Conservation (phyloP, 1,284 basidiomycete species). For the Sanguinoderma infundibulare region DNA sequence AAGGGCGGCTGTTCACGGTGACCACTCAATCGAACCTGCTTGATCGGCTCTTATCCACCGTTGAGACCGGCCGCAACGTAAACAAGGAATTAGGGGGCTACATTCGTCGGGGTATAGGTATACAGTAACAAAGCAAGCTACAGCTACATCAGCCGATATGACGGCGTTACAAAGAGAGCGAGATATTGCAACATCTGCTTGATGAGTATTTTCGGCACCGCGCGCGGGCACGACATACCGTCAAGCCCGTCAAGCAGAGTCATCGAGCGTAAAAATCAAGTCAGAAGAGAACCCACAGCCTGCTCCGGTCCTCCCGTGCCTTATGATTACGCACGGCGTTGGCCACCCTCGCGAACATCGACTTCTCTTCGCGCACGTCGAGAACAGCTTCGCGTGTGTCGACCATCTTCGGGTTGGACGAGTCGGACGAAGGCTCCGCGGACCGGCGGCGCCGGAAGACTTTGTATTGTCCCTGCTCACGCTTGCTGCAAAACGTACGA, state of each 20-base stretch:
- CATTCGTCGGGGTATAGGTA: neutral
- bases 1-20: no score
- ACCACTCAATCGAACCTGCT: no score
- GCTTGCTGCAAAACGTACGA: neutral
- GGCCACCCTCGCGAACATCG: slow-evolving; percentile 4
- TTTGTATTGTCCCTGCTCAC: slow-evolving; percentile 2
- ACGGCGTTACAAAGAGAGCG: neutral
- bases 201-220: neutral
- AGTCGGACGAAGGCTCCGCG: neutral
- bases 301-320: slow-evolving; percentile 19
- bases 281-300: slow-evolving; percentile 23
- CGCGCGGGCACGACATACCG: neutral
- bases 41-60: no score
- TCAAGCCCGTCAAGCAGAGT: neutral
- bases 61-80: no score
- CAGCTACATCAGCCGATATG: slow-evolving; percentile 8
- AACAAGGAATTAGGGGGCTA: neutral
- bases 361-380: neutral
- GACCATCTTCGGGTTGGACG: neutral
- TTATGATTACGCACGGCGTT: slow-evolving; percentile 7
- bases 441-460: slow-evolving; percentile 9
- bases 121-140: slow-evolving; percentile 5
- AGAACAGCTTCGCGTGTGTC: neutral
- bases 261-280: neutral
- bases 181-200: neutral